Evolutionary conservation across 1,284 basidiomycete species (phyloP).

Genomic region (Clitocybe nebularis): DNA sequence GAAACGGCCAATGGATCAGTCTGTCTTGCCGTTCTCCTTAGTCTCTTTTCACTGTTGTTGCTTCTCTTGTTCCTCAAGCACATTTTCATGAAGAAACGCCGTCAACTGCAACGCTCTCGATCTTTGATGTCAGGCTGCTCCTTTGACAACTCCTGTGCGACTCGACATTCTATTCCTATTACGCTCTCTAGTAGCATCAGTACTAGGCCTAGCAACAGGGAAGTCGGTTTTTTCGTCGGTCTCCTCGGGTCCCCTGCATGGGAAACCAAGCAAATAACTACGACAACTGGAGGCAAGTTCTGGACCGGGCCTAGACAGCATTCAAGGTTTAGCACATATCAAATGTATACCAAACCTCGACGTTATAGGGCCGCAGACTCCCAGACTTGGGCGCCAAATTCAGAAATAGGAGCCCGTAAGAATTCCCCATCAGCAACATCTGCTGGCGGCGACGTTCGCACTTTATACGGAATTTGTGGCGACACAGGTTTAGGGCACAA

Average conservation of each 20-base stretch:
- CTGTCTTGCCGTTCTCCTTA: conserved; percentile 24
- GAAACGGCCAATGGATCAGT: conserved; percentile 12
- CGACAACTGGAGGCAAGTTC: conserved; percentile 15
- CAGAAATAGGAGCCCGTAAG: no score
- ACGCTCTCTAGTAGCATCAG: no score
- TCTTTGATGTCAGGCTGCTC: conserved; percentile 10
- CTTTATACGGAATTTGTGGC: neutral
- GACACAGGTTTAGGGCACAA: conserved; percentile 8
- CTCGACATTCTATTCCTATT: no score
- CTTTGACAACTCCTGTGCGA: no score
- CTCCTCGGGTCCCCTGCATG: conserved; percentile 42
- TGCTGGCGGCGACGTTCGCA: conserved; percentile 5
- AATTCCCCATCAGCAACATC: no score
- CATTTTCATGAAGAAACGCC: conserved; percentile 25
- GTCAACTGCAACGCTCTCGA: conserved; percentile 5
- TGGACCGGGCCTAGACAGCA: conserved; percentile 12
- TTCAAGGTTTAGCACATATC: conserved; percentile 14
- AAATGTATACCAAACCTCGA: conserved; percentile 16
- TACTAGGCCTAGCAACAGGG: conserved; percentile 10
- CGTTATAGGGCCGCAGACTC: conserved; percentile 7
- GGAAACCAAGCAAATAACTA: conserved; percentile 34
- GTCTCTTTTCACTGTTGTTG: conserved; percentile 20
- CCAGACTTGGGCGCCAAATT: no score
- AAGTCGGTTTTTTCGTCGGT: conserved; percentile 37
- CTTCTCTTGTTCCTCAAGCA: conserved; percentile 24